Conservation (phyloP, 768 basidiomycete species). For the Tylopilus vinaceipallidus region DNA sequence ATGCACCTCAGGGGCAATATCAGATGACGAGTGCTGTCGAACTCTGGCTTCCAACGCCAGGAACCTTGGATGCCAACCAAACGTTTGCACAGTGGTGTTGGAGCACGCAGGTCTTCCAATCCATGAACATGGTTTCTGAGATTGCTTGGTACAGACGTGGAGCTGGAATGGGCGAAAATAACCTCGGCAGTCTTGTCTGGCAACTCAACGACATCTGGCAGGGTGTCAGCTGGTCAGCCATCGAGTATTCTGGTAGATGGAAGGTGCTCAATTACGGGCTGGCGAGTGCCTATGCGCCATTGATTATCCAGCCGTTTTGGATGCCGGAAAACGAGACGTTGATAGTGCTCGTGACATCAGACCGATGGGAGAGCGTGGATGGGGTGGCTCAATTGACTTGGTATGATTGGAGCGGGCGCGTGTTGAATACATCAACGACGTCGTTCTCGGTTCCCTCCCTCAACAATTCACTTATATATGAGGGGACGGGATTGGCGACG, state of each 20-base stretch:
- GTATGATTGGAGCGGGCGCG: constrained; percentile 53
- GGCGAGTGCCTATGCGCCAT: constrained; percentile 42
- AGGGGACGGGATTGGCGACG: constrained; percentile 38
- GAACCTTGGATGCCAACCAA: constrained; percentile 47
- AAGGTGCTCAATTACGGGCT: constrained; percentile 56
- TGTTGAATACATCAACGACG: constrained; percentile 36
- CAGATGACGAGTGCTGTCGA: constrained; percentile 53
- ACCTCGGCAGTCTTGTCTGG: constrained; percentile 58
- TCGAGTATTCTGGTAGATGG: constrained; percentile 60
- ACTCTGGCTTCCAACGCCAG: constrained; percentile 54
- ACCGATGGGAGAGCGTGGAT: constrained; percentile 45
- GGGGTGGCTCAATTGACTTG: constrained; percentile 52
- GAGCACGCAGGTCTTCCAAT: constrained; percentile 60
- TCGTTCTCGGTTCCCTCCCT: constrained; percentile 45
- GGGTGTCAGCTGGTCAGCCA: constrained; percentile 52
- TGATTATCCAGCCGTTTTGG: constrained; percentile 58
- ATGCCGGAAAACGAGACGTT: constrained; percentile 45
- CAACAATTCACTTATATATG: constrained; percentile 48
- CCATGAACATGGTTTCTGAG: constrained; percentile 57
- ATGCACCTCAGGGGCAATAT: constrained; percentile 49
- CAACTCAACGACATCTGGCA: constrained; percentile 64
- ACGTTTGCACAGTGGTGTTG: constrained; percentile 66
- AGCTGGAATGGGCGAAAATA: constrained; percentile 56
- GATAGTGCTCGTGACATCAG: constrained; percentile 50
- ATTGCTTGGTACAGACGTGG: constrained; percentile 59